Evolutionary conservation across 345 rosid species (phyloP).

Genomic region (Turritis glabra): DNA sequence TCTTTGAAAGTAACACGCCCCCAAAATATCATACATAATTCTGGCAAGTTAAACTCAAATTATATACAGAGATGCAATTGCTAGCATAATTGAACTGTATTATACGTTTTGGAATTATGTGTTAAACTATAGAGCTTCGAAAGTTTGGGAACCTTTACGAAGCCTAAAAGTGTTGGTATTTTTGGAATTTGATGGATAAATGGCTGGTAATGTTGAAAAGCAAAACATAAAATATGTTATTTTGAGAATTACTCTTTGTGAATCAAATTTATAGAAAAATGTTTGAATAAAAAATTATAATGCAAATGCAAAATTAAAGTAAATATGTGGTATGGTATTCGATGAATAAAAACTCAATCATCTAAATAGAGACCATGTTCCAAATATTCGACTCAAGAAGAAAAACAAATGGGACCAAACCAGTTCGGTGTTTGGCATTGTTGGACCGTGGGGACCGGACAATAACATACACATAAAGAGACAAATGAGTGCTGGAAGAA

Average conservation of each 20-base stretch:
- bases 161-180: not conserved
- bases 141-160: no score
- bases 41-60: not conserved
- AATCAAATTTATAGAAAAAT: not conserved
- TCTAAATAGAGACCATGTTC: slow-evolving; percentile 8
- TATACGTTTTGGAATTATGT: no score
- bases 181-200: no score
- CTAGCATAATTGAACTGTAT: not conserved
- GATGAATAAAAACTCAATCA: not conserved
- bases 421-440: slow-evolving; percentile 38
- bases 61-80: no score
- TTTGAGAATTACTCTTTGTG: not conserved
- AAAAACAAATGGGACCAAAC: slow-evolving; percentile 38
- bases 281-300: not conserved
- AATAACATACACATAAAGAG: slow-evolving; percentile 29
- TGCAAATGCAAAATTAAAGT: not conserved
- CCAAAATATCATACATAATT: not conserved
- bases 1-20: not conserved
- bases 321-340: not conserved
- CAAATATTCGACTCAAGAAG: slow-evolving; percentile 13
- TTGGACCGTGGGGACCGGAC: slow-evolving; percentile 42
- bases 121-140: not conserved
- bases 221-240: no score
- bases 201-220: not conserved
- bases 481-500: slow-evolving; percentile 38